Evolutionary conservation across 768 basidiomycete genomes (phyloP), one percentile per base, ranked within the genome.

Genomic region (Candolleomyces eurysporus): DNA sequence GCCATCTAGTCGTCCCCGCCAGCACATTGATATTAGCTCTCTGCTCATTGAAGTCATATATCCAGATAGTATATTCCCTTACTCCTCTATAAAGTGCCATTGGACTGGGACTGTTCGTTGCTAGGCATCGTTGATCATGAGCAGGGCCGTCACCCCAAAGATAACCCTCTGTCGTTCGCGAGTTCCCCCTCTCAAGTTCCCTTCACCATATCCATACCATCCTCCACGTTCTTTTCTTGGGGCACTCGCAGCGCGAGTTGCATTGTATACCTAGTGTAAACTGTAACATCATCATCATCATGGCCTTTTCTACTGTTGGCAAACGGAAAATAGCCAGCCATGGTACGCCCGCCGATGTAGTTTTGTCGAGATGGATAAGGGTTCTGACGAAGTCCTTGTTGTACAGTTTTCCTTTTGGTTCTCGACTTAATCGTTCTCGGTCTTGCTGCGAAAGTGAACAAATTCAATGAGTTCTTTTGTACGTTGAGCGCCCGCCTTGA

Each of bases 391-490:
- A 10, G 32, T 55, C 19, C 21, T 48, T 5, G 6, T 13, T 48
- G 10, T 7, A 32, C 62, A 85, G 83, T 73, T 56, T 67, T 69
- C 49, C 71, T 85, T 61, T 75, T 82, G 54, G 52, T 83, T 36
- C 67, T 82, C 58, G 80, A 83, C 65, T 70, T 83, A 61, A 64
- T 83, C 53, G 82, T 84, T 14, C 73, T 88, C 45, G 84, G 77
- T 11, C 76, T 86, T 55, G 76, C 85, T 0, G 74, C 79, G 17
- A 76, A 77, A 50, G 82, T 88, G 49, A 86, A 86, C 71, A 66
- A 72, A 22, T 86, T 82, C 67, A 82, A 85, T 66, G 82, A 83
- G 26, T 88, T 80, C 70, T 87, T 82, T 74, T 87, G 85, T 86
- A 61, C 65, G 82, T 75, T n/a, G 10, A 32, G 46, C n/a, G 58